phyloP scores from a whole-genome alignment of 2,329 filamentous ascomycete genomes.

The Hymenoscyphus scutula region DNA sequence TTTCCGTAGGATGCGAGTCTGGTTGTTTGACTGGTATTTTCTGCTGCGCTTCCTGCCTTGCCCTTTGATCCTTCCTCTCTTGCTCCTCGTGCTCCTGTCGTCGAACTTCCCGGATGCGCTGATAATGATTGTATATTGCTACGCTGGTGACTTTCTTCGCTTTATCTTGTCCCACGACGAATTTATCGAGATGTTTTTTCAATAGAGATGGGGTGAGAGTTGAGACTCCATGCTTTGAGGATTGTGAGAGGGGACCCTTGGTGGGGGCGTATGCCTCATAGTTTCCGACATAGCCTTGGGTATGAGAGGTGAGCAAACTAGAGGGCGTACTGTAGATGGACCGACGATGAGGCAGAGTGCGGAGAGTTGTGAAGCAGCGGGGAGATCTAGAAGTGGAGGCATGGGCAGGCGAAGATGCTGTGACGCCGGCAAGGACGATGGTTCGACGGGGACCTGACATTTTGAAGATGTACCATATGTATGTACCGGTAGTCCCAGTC shows the following conservation, averaged over 20 bases:
- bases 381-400: conserved; percentile 13
- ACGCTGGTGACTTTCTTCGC: conserved; percentile 92
- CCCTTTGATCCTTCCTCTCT: conserved; percentile 61
- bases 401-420: conserved; percentile 28
- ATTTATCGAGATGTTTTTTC: conserved; percentile 90
- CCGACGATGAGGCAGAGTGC: conserved; percentile 21
- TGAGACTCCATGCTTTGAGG: conserved; percentile 54
- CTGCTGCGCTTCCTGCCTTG: conserved; percentile 44
- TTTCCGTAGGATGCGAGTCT: conserved; percentile 76
- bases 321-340: conserved; percentile 11
- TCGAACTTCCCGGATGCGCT: conserved; percentile 74
- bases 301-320: conserved; percentile 19
- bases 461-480: not conserved
- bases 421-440: not conserved
- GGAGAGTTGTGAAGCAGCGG: conserved; percentile 4
- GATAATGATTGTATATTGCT: conserved; percentile 95
- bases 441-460: not conserved
- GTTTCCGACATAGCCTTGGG: conserved; percentile 55
- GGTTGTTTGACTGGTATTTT: conserved; percentile 38
- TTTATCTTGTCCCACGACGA: conserved; percentile 92
- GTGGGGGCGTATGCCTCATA: conserved; percentile 64
- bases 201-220: conserved; percentile 66
- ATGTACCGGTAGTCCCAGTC: not conserved
- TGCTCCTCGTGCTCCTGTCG: conserved; percentile 74
- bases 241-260: conserved; percentile 55